Evolutionary conservation across 345 rosid genomes (phyloP).

Genomic region (Salix caprea): DNA sequence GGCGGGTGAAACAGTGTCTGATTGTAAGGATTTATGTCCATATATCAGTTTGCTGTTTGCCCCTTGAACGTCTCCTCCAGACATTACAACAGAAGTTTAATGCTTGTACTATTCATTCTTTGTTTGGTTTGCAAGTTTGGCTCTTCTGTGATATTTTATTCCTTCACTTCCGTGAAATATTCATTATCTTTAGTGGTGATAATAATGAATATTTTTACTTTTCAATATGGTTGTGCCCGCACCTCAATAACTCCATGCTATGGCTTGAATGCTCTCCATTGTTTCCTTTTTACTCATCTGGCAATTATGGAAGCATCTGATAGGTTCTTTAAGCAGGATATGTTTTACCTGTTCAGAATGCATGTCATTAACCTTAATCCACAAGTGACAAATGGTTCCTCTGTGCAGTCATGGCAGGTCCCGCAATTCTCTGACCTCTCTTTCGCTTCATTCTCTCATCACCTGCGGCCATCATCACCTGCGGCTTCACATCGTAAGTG

Average conservation of each 20-base stretch:
- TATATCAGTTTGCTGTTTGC: slow-evolving; percentile 29
- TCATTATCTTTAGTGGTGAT: neutral
- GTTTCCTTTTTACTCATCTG: neutral
- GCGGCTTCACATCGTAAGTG: no score
- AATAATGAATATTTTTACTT: neutral
- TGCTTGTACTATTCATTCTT: slow-evolving; percentile 31
- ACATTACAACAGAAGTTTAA: slow-evolving; percentile 43
- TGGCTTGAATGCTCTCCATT: neutral
- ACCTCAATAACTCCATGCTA: neutral
- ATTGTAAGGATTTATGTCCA: slow-evolving; percentile 8
- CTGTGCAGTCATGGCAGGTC: slow-evolving; percentile 65
- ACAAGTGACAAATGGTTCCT: neutral
- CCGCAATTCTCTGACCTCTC: no score
- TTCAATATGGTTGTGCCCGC: no score
- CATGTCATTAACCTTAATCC: neutral
- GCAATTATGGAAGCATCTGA: neutral
- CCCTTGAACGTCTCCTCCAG: slow-evolving; percentile 34
- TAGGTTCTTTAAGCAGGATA: neutral
- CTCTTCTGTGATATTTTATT: slow-evolving; percentile 44
- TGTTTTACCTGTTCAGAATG: neutral
- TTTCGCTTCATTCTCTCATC: no score
- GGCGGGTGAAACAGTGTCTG: slow-evolving; percentile 38
- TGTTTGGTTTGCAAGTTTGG: slow-evolving; percentile 52
- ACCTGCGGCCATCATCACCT: no score
- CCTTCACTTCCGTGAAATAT: neutral